Evolutionary conservation across 345 rosid species (phyloP).

Genomic region (Ailanthus altissimus): DNA sequence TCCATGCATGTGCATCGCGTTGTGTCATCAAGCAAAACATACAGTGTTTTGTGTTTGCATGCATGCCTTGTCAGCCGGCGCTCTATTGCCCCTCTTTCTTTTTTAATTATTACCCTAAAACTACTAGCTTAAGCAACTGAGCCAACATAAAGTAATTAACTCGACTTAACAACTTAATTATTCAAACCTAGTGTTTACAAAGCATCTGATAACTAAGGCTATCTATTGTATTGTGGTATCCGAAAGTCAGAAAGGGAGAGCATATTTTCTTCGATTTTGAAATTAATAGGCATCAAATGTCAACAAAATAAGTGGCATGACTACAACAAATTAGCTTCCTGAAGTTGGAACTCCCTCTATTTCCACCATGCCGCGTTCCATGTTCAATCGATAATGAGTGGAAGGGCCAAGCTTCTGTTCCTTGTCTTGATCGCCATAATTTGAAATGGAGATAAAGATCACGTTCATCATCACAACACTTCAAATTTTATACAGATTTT

Average conservation of each 20-base stretch:
- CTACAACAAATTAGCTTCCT: background rate
- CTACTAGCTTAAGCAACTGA: no score
- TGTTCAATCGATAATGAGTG: background rate
- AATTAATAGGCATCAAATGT: background rate
- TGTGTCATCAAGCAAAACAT: background rate
- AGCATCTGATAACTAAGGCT: no score
- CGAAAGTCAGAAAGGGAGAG: background rate
- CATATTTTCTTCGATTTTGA: background rate
- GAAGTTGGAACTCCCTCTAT: background rate
- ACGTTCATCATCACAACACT: no score
- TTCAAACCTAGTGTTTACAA: no score
- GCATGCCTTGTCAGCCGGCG: background rate
- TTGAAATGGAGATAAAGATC: background rate
- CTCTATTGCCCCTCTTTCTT: background rate
- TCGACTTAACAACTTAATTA: no score
- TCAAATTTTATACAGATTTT: background rate
- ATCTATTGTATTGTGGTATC: background rate
- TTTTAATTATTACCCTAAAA: no score
- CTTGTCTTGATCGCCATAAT: background rate
- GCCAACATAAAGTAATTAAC: no score
- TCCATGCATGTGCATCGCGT: conserved; percentile 15
- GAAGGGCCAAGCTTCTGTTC: background rate
- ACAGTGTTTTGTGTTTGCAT: no score
- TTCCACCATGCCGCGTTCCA: background rate
- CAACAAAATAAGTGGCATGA: background rate